phyloP scores from a whole-genome alignment of 306 rosid species.

The Alnus glutinosa region DNA sequence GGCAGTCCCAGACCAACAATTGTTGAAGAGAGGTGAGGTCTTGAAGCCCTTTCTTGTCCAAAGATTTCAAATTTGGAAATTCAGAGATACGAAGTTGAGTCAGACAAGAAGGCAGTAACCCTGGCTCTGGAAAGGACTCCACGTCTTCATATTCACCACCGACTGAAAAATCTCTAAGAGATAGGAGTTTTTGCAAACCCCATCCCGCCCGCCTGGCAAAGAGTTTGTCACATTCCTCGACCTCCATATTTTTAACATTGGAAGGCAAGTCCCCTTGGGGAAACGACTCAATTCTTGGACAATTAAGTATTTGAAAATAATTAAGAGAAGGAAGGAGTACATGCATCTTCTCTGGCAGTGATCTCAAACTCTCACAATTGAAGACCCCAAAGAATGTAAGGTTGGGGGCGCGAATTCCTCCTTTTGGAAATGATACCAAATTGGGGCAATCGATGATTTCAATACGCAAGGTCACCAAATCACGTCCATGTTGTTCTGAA shows the following conservation, averaged over 20 bases:
- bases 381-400: accelerated
- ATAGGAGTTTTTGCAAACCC: not conserved
- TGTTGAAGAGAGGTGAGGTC: not conserved
- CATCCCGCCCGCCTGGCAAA: not conserved
- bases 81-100: accelerated
- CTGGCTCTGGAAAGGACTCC: not conserved
- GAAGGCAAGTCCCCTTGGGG: too few species aligned
- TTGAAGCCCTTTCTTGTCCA: not conserved
- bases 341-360: not conserved
- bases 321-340: not conserved
- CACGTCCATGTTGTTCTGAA: not conserved
- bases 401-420: not conserved
- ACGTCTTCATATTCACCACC: not conserved
- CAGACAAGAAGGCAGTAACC: not conserved
- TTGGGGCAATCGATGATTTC: accelerated
- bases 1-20: accelerated
- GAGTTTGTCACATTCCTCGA: accelerated
- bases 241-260: accelerated
- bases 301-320: accelerated
- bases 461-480: not conserved
- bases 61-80: not conserved
- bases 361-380: not conserved
- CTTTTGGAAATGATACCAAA: not conserved
- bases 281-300: not conserved
- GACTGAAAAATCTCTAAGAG: accelerated